These are phyloP conservation scores for Vitis hybrid DNA, from an alignment of 177 flowering plant genomes.

Conservation along the genomic window DNA sequence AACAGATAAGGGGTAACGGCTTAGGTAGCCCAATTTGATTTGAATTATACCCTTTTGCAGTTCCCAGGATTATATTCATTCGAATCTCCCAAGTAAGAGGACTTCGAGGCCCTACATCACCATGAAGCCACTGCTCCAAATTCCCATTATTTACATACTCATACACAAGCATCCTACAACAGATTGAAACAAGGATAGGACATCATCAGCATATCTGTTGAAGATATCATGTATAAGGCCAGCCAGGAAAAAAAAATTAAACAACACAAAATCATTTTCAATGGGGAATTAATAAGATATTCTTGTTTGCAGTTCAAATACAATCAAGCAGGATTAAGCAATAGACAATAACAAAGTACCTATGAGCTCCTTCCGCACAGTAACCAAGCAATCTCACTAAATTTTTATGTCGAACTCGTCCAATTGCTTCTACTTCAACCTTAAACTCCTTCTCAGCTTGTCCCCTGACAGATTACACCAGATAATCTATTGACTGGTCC, in stretches of 20 bases:
- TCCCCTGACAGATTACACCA: slow-evolving; percentile 44
- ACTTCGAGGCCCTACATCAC: slow-evolving; percentile 76
- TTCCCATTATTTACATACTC: slow-evolving; percentile 88
- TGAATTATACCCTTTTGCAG: slow-evolving; percentile 78
- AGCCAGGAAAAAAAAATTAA: not conserved
- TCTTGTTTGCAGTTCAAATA: too few species aligned
- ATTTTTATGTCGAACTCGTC: slow-evolving; percentile 86
- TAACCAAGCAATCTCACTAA: slow-evolving; percentile 85
- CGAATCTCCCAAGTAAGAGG: slow-evolving; percentile 93
- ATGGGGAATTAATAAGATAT: too few species aligned
- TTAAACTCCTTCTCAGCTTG: slow-evolving; percentile 91
- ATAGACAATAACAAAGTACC: slow-evolving; percentile 37
- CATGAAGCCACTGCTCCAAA: slow-evolving; percentile 96
- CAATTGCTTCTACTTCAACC: slow-evolving; percentile 93
- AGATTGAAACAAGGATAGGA: not conserved
- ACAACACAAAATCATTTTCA: not conserved
- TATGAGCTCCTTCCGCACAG: slow-evolving; percentile 92
- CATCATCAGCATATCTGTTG: not conserved
- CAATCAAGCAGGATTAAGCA: not conserved
- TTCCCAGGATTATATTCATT: slow-evolving; percentile 81
- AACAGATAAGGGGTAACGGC: not conserved
- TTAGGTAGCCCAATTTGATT: not conserved
- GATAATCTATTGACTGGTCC: not conserved
- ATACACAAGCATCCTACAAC: slow-evolving; percentile 85
- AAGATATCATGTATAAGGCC: not conserved